Percentiles rank a stretch among this genome's conserved stretches.
Evolutionary conservation across 1,284 basidiomycete genomes (phyloP).

Genomic region (Cutaneotrichosporon arboriforme): DNA sequence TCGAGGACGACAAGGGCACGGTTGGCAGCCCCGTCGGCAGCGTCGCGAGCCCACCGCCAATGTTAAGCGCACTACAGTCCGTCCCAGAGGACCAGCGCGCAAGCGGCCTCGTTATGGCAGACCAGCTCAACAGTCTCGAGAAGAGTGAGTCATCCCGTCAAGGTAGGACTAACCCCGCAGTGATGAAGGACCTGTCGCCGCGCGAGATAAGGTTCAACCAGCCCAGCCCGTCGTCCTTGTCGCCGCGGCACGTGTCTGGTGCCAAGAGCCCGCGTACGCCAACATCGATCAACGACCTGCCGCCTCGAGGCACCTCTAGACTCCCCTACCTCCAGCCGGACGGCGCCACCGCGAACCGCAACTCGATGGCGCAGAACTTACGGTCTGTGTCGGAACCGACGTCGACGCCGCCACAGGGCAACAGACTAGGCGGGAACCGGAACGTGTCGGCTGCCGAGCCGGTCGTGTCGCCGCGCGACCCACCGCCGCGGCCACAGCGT

Average conservation of each 20-base stretch:
- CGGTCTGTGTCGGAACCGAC: not conserved
- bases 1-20: too few relatives aligned
- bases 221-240: not conserved
- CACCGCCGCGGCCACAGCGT: conserved; percentile 11
- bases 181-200: conserved; percentile 44
- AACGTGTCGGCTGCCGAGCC: too few relatives aligned
- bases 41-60: not conserved
- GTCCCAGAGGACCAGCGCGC: conserved; percentile 31
- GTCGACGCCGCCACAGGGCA: too few relatives aligned
- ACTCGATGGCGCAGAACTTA: too few relatives aligned
- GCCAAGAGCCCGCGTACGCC: not conserved
- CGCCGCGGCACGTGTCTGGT: not conserved
- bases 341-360: not conserved
- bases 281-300: conserved; percentile 4
- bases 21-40: too few relatives aligned
- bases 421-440: too few relatives aligned
- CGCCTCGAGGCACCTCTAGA: conserved; percentile 6
- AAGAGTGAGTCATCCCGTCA: conserved; percentile 13
- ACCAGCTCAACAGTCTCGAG: conserved; percentile 45
- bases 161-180: conserved; percentile 15
- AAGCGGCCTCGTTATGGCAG: conserved; percentile 45
- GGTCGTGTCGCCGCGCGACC: not conserved
- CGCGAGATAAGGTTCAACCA: conserved; percentile 36
- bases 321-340: conserved; percentile 16
- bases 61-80: not conserved